Percentiles rank a stretch among this genome's conserved stretches.
Conservation (phyloP, 495 filamentous ascomycete species). For the Podospora didyma region DNA sequence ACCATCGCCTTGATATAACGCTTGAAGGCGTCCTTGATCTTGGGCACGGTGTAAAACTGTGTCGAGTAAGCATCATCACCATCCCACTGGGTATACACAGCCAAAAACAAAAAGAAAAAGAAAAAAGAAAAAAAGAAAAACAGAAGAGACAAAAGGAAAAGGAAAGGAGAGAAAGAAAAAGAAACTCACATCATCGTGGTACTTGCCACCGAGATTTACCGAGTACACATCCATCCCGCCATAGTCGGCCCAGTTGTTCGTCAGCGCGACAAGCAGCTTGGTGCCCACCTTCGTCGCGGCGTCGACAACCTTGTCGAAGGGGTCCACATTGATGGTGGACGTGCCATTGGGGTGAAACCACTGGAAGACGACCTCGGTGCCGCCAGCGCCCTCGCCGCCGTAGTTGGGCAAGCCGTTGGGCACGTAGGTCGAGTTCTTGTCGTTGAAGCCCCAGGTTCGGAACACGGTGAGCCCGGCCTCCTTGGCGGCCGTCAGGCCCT, state of each 20-base stretch:
- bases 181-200: constrained; percentile 30
- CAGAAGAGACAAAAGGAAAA: too few species aligned
- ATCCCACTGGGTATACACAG: too few species aligned
- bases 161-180: background rate
- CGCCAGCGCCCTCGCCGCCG: constrained; percentile 45
- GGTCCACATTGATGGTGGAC: constrained; percentile 53
- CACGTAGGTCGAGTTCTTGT: constrained; percentile 52
- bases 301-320: constrained; percentile 64
- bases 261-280: constrained; percentile 54
- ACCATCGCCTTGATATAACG: constrained; percentile 48
- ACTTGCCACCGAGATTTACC: constrained; percentile 32
- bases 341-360: constrained; percentile 37
- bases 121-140: background rate
- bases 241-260: constrained; percentile 54
- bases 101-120: too few species aligned
- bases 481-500: constrained; percentile 50
- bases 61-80: constrained; percentile 6
- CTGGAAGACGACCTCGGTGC: constrained; percentile 49
- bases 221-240: constrained; percentile 47
- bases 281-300: constrained; percentile 53
- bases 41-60: constrained; percentile 40
- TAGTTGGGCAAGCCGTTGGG: constrained; percentile 38
- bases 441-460: constrained; percentile 60
- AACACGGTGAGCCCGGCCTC: constrained; percentile 59
- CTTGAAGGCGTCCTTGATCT: constrained; percentile 45